Evolutionary conservation across 2,329 filamentous ascomycete species (phyloP), one percentile per base, ranked within the genome.

Genomic region (Nothophaeocryptopus gaeumannii): DNA sequence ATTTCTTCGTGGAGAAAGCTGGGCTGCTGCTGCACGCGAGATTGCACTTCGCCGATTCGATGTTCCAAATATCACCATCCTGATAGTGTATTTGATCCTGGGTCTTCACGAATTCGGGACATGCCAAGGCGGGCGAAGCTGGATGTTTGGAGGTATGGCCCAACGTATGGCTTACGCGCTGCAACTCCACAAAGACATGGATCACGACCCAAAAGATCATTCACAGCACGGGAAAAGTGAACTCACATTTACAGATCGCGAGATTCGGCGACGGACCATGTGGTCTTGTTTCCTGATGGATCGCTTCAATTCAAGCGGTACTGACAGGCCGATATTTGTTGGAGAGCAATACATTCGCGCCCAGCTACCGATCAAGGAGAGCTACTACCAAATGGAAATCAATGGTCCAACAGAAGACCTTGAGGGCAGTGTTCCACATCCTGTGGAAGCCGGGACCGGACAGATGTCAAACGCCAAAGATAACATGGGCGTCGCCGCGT

Each of bases 221-320:
- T 51, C 54, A 9, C 52, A 57, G 15, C 56, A 52, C 12, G 61
- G 57, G 8, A 58, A 57, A 39, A 57, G 52, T n/a, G 61, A 60
- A 39, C 63, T 68, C 37, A 96, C 89, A 65, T 93, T 93, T 60
- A 89, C 91, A 12, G 93, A 97, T 67, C 85, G 89, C 26, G 93
- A 99, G 68, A 96, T 97, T 46, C 81, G 93, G 53, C 78, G 93
- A 59, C 82, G 93, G 49, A 93, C 90, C 2, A 97, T 99, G 92
- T 99, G 93, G 93, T 88, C 91, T 10, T 97, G 92, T 66, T 96
- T 96, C 64, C 71, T 96, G 49, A 96, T 97, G 91, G 93, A 99
- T 67, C 84, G 92, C 0, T 96, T 96, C 75, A 96, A 95, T 70
- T 96, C 92, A 0, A 96, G 91, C 1, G 92, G 93, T 2, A 95